Evolutionary conservation across 2,329 filamentous ascomycete species (phyloP), one percentile per base, ranked within the genome.

Genomic region (Phaeoacremonium minimum): DNA sequence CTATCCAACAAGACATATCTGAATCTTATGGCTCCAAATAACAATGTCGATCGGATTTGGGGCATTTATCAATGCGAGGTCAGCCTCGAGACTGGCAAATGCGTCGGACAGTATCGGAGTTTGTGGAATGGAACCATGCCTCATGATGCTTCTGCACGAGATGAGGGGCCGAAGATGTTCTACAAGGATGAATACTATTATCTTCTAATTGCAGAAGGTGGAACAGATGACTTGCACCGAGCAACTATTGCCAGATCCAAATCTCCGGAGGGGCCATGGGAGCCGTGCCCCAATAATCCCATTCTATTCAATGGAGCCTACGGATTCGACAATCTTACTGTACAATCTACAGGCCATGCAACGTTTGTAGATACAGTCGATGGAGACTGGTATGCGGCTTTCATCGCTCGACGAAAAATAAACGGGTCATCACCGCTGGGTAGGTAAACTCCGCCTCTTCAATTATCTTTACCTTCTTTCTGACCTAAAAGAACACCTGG

Each of bases 1-100:
- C 67, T 71, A 20, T 66, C 74, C 36, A 73, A 73, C 13, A 60
- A 55, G 34, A 77, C 76, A 47, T 78, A 69, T 70, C 46, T 77
- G 76, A 47, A 76, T 77, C 74, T 51, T 74, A 7, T 68, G 66
- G 57, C 74, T 77, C 48, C 72, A 77, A 45, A 69, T 72, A 7
- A 52, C 58, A 15, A 66, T 72, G 0, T 69, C 70, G 1, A 54
- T 53, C 8, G 40, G 58, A 2, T 81, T 83, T 42, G 69, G 67
- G 77, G 77, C 4, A 81, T 80, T 44, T 63, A 64, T 4, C 50
- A 79, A 32, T 77, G 81, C 49, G 73, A 82, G 46, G 80, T 71
- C 34, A 73, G 77, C 43, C 57, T 71, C 0, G 47, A 51, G 2
- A 50, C 55, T 13, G 67, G 66, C 2, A 70, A 64, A 42, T 64